Base-by-base conservation (phyloP, 2,329 filamentous ascomycete species). In the Grosmannia huntii region DNA sequence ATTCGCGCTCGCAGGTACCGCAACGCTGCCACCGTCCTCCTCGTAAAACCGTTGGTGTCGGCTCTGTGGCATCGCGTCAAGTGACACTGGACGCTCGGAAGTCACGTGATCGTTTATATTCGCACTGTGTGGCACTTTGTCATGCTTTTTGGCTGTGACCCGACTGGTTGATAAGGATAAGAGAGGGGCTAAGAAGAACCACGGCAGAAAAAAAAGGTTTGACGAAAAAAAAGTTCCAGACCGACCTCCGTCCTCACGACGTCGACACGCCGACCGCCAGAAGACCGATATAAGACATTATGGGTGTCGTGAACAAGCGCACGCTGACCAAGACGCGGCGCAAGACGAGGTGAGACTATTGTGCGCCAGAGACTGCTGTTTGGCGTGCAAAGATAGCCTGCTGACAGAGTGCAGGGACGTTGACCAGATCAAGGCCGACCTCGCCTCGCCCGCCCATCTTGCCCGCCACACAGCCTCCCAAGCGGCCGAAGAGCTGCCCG, bases 351-450 rank as follows among this genome's bases (percentile, higher is more conserved):
- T 86, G 73, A 25, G 27, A 41, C 14, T 7, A 9, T 10, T 11
- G 14, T 38, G 21, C 21, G 1, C 2, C 23, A 3, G n/a, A 46
- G 36, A 9, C 31, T 33, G 21, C 16, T 11, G 4, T 19, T 10
- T 49, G 12, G 21, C 31, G 11, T 33, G 48, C 5, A n/a, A 50
- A 23, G 14, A 31, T 4, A 14, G 14, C 38, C 38, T 1, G 10
- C 31, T 53, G 56, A 65, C 62, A 58, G 27, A 10, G 2, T 28
- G n/a, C 67, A 94, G 94, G 72, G 92, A 95, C 72, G 79, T 96
- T 67, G 94, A 99, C 72, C 91, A 97, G 74, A 84, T 97, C 71
- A 84, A 91, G 68, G 83, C 84, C 63, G 94, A 99, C 71, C 73
- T 96, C 59, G 76, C 79, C 62, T 87, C 86, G 36, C 81, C 89